Conservation (phyloP, 129 eudicot genomes). For the Pittosporum tobira region DNA sequence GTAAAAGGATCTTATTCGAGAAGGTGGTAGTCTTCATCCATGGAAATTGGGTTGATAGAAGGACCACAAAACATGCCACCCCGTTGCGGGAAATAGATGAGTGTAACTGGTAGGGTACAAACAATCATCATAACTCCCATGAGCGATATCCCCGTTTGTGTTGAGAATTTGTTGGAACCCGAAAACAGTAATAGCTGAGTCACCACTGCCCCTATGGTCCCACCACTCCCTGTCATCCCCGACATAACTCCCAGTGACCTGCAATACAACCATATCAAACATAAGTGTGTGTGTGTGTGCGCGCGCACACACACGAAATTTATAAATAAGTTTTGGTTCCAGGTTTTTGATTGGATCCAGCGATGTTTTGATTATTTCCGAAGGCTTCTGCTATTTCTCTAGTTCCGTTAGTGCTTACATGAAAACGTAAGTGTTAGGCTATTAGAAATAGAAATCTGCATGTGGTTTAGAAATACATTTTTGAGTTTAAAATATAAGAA, state of each 20-base stretch:
- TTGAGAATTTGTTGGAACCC: slow-evolving; percentile 37
- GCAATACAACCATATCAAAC: slow-evolving; percentile 5
- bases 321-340: no score
- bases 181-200: slow-evolving; percentile 59
- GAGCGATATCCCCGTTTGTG: slow-evolving; percentile 49
- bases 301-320: no score
- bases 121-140: slow-evolving; percentile 63
- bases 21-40: slow-evolving; percentile 16
- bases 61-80: slow-evolving; percentile 76
- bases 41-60: slow-evolving; percentile 6
- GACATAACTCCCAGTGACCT: slow-evolving; percentile 74
- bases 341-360: no score
- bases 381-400: no score
- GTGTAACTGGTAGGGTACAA: slow-evolving; percentile 32
- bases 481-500: no score
- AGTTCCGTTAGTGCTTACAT: no score
- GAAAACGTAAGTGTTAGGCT: no score
- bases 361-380: no score
- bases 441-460: no score
- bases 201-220: slow-evolving; percentile 63
- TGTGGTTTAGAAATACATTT: no score
- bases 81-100: slow-evolving; percentile 52
- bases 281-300: no score
- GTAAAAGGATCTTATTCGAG: slow-evolving; percentile 15
- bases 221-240: slow-evolving; percentile 80